A percentile compares a stretch with the other conserved stretches of the same genome.
Evolutionary conservation across 345 rosid genomes (phyloP).

Genomic region (Eucalyptus cladocalyx): DNA sequence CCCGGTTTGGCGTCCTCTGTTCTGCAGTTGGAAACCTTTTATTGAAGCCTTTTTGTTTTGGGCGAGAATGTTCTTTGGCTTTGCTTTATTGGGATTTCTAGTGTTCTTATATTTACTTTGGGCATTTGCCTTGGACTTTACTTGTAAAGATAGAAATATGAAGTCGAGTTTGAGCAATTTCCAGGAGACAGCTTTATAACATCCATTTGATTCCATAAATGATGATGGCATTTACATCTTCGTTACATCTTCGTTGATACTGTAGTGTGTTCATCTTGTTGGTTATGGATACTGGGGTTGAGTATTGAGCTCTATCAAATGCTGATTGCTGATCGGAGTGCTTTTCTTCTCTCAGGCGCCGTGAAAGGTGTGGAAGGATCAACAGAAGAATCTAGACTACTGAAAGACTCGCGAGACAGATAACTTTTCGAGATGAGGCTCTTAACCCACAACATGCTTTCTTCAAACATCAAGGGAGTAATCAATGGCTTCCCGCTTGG

Average conservation of each 20-base stretch:
- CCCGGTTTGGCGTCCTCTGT: neutral
- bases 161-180: neutral
- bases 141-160: neutral
- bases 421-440: slow-evolving; percentile 38
- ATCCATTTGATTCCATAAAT: neutral
- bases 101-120: neutral
- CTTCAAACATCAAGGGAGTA: slow-evolving; percentile 88
- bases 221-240: neutral
- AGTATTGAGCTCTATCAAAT: neutral
- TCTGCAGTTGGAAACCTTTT: neutral
- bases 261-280: neutral
- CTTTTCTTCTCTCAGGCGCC: neutral
- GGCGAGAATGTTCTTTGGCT: neutral
- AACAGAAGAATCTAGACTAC: neutral
- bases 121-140: neutral
- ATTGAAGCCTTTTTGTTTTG: neutral
- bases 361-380: neutral
- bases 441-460: slow-evolving; percentile 80
- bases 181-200: neutral
- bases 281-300: neutral
- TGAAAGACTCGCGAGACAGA: neutral
- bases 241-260: neutral
- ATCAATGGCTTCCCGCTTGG: slow-evolving; percentile 64
- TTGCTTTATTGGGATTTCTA: neutral
- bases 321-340: neutral